A percentile compares a stretch with the other conserved stretches of the same genome.
phyloP scores from a whole-genome alignment of 2,329 filamentous ascomycete species.

The Colletotrichum sp. region DNA sequence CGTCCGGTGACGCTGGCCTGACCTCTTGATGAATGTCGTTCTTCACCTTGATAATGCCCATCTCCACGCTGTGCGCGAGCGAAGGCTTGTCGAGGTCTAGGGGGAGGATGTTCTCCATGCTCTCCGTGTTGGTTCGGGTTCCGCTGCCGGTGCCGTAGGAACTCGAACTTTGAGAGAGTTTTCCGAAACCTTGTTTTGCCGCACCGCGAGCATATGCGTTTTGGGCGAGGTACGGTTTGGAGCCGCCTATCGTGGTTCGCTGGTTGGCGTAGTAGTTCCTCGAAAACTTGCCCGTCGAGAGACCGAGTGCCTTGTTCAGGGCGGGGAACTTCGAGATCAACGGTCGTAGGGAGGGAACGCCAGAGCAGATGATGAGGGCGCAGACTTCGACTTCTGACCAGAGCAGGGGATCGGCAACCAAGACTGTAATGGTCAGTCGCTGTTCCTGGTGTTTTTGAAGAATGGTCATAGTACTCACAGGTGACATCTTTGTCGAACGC shows the following conservation, averaged over 20 bases:
- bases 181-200: background rate
- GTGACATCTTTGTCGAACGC: constrained; percentile 27
- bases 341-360: constrained; percentile 33
- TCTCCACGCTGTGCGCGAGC: constrained; percentile 10
- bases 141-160: background rate
- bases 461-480: constrained; percentile 21
- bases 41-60: constrained; percentile 15
- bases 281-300: constrained; percentile 24
- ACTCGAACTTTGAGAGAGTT: constrained; percentile 9
- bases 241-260: constrained; percentile 9
- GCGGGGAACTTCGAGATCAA: constrained; percentile 30
- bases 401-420: constrained; percentile 29
- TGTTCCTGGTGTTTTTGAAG: background rate
- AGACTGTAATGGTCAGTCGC: constrained; percentile 17
- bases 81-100: constrained; percentile 9
- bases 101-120: constrained; percentile 13
- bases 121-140: background rate
- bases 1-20: background rate
- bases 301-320: constrained; percentile 31
- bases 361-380: constrained; percentile 35
- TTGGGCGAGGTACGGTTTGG: background rate
- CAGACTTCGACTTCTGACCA: constrained; percentile 35
- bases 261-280: constrained; percentile 13
- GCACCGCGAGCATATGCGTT: constrained; percentile 8
- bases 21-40: background rate